Evolutionary conservation across 352 stramenopile species (phyloP).

Genomic region (Globisporangium canariense): DNA sequence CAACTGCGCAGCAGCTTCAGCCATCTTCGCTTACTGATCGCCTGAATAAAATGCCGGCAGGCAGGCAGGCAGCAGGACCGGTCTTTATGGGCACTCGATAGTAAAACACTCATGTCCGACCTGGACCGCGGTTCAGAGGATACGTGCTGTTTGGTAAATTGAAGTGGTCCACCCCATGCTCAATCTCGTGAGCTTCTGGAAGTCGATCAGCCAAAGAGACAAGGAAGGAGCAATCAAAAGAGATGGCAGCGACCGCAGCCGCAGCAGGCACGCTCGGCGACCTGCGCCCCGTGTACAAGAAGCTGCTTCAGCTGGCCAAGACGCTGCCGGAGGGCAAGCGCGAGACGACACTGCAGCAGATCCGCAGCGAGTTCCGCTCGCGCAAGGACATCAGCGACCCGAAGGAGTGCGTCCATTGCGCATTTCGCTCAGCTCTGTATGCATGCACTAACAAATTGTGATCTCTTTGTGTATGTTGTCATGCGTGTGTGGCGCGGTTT

Average conservation of each 20-base stretch:
- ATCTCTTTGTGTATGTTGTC: neutral
- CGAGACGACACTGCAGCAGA: conserved; percentile 59
- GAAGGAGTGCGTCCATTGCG: conserved; percentile 47
- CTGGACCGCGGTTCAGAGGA: neutral
- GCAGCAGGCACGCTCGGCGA: conserved; percentile 23
- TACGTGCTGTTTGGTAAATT: neutral
- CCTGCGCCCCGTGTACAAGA: conserved; percentile 82
- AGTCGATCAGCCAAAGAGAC: neutral
- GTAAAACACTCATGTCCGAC: neutral
- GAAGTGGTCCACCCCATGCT: no score
- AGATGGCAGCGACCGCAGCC: conserved; percentile 24
- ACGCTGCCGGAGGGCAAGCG: conserved; percentile 69
- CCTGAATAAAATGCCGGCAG: neutral
- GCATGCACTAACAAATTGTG: neutral
- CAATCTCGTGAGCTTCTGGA: no score
- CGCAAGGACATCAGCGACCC: conserved; percentile 55
- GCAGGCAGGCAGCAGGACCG: neutral
- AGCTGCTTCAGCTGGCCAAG: conserved; percentile 75
- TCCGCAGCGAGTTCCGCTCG: conserved; percentile 71
- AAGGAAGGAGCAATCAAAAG: neutral
- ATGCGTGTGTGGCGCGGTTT: neutral
- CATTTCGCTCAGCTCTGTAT: neutral
- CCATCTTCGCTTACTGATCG: conserved; percentile 3
- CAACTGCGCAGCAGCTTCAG: conserved; percentile 2
- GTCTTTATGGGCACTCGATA: neutral